A percentile compares a stretch with the other conserved stretches of the same genome.
phyloP scores from a whole-genome alignment of 805 yeast species.

The Metschnikowia amazonensis region DNA sequence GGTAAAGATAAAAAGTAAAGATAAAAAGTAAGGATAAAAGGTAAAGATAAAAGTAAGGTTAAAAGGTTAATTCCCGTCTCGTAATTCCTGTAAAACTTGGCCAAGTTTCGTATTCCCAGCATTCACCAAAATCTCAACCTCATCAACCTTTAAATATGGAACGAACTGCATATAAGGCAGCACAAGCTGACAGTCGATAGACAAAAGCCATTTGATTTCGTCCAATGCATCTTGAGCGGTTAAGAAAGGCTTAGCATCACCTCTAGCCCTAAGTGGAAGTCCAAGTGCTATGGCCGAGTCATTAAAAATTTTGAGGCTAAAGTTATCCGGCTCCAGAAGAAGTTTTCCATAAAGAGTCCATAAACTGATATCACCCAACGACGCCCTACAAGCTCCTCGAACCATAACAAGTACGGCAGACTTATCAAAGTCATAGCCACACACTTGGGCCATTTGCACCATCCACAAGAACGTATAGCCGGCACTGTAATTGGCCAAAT shows the following conservation, averaged over 20 bases:
- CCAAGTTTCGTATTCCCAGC: too few species aligned
- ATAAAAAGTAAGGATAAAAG: too few species aligned
- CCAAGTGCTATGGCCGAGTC: constrained; percentile 1
- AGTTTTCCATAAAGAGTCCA: constrained; percentile 17
- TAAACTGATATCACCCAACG: constrained; percentile 18
- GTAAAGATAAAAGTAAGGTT: too few species aligned
- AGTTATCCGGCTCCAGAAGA: background rate
- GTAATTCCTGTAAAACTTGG: too few species aligned
- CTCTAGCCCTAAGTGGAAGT: background rate
- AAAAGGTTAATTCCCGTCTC: too few species aligned
- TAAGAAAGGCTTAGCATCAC: background rate
- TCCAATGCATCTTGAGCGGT: background rate
- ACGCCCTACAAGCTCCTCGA: constrained; percentile 10
- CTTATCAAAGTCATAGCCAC: constrained; percentile 12
- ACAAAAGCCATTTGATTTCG: constrained; percentile 17
- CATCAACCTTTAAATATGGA: background rate
- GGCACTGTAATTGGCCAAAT: constrained; percentile 40
- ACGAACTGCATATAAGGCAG: constrained; percentile 13
- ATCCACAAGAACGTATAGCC: constrained; percentile 32
- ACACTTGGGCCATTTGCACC: constrained; percentile 6
- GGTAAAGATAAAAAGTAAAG: too few species aligned
- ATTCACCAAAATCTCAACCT: background rate
- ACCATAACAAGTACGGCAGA: constrained; percentile 2
- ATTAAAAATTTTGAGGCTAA: background rate
- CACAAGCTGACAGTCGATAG: constrained; percentile 9